These are phyloP conservation scores for Pythium monospermum DNA, from an alignment of 352 stramenopile genomes.

Conservation along the genomic window DNA sequence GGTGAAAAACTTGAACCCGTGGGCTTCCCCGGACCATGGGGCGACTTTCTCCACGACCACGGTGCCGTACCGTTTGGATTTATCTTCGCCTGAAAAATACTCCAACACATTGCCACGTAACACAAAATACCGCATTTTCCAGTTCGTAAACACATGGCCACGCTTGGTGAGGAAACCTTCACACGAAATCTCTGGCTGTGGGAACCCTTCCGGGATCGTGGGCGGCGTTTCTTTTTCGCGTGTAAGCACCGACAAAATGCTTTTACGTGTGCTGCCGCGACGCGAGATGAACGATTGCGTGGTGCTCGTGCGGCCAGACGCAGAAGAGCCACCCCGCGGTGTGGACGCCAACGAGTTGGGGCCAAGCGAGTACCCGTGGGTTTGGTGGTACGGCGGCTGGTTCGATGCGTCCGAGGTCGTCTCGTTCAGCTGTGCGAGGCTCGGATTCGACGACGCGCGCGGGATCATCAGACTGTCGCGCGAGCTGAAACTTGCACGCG, in stretches of 20 bases:
- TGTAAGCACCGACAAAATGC: conserved; percentile 71
- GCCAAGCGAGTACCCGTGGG: conserved; percentile 65
- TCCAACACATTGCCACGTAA: conserved; percentile 76
- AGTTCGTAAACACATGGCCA: conserved; percentile 87
- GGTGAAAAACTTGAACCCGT: conserved; percentile 90
- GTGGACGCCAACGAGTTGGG: conserved; percentile 31
- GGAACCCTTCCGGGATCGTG: conserved; percentile 48
- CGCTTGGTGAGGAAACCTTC: conserved; percentile 85
- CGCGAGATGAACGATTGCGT: conserved; percentile 33
- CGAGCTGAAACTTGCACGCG: conserved; percentile 2
- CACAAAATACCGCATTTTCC: conserved; percentile 89
- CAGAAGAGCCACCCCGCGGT: conserved; percentile 14
- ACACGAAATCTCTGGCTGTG: conserved; percentile 51
- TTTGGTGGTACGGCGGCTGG: conserved; percentile 26
- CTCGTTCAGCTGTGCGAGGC: conserved; percentile 42
- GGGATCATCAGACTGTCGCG: conserved; percentile 27
- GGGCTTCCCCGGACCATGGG: conserved; percentile 76
- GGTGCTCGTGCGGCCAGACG: conserved; percentile 21
- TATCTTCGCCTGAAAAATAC: conserved; percentile 83
- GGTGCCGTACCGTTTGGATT: conserved; percentile 80
- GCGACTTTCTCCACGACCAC: conserved; percentile 85
- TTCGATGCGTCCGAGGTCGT: conserved; percentile 25
- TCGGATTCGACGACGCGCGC: conserved; percentile 64
- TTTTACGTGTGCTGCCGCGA: conserved; percentile 58
- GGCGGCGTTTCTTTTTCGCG: conserved; percentile 65